Base-by-base conservation (phyloP, 176 grass and related monocot species). In the Oryza longistaminata region DNA sequence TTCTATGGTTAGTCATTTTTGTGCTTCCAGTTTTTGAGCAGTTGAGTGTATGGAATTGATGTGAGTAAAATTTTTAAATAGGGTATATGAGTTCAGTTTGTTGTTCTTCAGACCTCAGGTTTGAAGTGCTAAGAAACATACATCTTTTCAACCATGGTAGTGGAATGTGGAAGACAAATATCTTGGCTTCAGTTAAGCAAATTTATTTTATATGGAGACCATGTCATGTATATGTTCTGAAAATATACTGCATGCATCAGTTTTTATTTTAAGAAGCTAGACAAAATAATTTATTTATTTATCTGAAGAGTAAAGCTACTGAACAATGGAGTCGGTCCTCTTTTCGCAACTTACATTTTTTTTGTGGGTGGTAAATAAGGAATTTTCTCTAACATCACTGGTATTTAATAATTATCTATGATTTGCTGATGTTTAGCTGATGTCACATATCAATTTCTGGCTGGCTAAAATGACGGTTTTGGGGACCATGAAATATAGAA, bases 231-330 rank as follows among this genome's bases (percentile, higher is more conserved):
- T 53, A 42, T 53, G 16, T 9, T 2, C 73, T 37, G 9, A 76
- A 71, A 71, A 15, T 70, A 16, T 21, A 11, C 29, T 66, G 9
- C 13, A 50, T 49, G 2, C 46, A 53, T 62, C 14, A 29, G 37
- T 7, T 71, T 83, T 82, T 70, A 48, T 70, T 49, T 35, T 37
- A 61, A 26, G 35, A 75, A 69, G 39, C 26, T 66, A 66, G 44
- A 74, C 22, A 26, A 11, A 13, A 25, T 40, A 9, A 66, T 52
- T 66, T 80, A 13, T 29, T 78, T 29, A 16, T 25, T 77, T 77
- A 71, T 64, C 19, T 73, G 74, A 43, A 73, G 43, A 67, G 10
- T 2, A 9, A 15, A 65, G 39, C 42, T n/a, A 70, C 65, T 15
- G 62, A 40, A 73, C 49, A 10, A 31, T 19, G 53, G 31, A 43